phyloP scores from a whole-genome alignment of 345 rosid genomes.

The Odontarrhena argentea region DNA sequence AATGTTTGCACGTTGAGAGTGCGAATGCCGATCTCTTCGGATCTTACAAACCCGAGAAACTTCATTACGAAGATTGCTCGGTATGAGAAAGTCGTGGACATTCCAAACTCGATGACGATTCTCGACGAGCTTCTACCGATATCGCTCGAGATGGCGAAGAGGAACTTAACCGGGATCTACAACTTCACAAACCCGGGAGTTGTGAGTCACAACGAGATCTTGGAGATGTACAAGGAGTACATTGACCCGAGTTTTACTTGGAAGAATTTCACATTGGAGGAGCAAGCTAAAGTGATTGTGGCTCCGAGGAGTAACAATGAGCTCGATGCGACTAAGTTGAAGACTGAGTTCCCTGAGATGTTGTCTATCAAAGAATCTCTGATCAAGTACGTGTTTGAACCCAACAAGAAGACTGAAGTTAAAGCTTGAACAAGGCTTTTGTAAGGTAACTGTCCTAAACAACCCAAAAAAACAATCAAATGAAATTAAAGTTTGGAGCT shows the following conservation, averaged over 20 bases:
- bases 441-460: slow-evolving; percentile 20
- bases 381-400: slow-evolving; percentile 73
- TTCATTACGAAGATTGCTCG: slow-evolving; percentile 83
- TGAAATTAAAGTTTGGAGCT: slow-evolving; percentile 18
- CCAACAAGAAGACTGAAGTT: slow-evolving; percentile 66
- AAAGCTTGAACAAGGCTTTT: slow-evolving; percentile 42
- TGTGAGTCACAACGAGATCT: slow-evolving; percentile 89
- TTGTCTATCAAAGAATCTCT: slow-evolving; percentile 83
- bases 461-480: background rate
- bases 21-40: slow-evolving; percentile 92
- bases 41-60: slow-evolving; percentile 79
- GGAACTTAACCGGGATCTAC: slow-evolving; percentile 91
- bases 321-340: slow-evolving; percentile 76
- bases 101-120: slow-evolving; percentile 94
- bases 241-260: slow-evolving; percentile 69
- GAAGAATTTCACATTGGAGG: slow-evolving; percentile 88
- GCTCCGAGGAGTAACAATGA: slow-evolving; percentile 98
- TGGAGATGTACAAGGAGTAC: slow-evolving; percentile 76
- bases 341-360: slow-evolving; percentile 78
- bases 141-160: slow-evolving; percentile 93
- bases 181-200: slow-evolving; percentile 89
- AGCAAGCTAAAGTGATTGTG: slow-evolving; percentile 83
- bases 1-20: slow-evolving; percentile 87
- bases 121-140: slow-evolving; percentile 86
- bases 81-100: slow-evolving; percentile 81